Evolutionary conservation across 306 rosid species (phyloP), one percentile per base, ranked within the genome.

Genomic region (Mucuna pruriens): DNA sequence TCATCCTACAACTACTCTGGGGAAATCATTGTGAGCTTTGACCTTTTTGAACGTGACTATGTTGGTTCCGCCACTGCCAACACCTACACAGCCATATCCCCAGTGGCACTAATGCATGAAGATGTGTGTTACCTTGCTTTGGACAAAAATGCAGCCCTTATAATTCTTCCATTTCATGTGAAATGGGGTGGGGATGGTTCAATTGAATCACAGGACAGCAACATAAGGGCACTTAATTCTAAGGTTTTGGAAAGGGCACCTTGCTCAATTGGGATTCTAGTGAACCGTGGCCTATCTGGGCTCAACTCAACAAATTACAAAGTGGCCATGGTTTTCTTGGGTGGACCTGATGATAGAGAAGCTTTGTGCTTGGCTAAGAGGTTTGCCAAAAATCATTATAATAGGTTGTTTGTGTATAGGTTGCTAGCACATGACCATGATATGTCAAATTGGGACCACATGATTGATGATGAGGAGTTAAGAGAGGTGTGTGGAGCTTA

Each of bases 281-380:
- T 89, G 1, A 74, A 74, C 10, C 83, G 85, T 5, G 80, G 85
- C 12, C 1, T 8, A 17, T 12, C 7, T 16, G 2, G 25, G 4
- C 31, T 64, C 0, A 2, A 36, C 48, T 19, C 71, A 45, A 15
- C 61, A 7, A 4, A n/a, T 9, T 34, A 34, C 5, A 61, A 34
- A 1, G 80, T 83, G n/a, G 89, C 82, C 23, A 22, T 87, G 62
- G 12, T 89, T 76, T 89, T 85, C 80, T 42, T 89, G 4, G 92
- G 92, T 8, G 92, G 92, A 0, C 60, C 31, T 1, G 92, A 89
- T 65, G 92, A 89, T n/a, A 74, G 89, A 45, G 92, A 89, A 65
- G 92, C 89, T 0, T 52, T 89, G 63, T 5, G 83, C 17, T 65
- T 89, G 65, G 83, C 87, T 2, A 89, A 74, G 40, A 84, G 89